phyloP scores from a whole-genome alignment of 169 alveolate genomes.

The Babesia ovata region DNA sequence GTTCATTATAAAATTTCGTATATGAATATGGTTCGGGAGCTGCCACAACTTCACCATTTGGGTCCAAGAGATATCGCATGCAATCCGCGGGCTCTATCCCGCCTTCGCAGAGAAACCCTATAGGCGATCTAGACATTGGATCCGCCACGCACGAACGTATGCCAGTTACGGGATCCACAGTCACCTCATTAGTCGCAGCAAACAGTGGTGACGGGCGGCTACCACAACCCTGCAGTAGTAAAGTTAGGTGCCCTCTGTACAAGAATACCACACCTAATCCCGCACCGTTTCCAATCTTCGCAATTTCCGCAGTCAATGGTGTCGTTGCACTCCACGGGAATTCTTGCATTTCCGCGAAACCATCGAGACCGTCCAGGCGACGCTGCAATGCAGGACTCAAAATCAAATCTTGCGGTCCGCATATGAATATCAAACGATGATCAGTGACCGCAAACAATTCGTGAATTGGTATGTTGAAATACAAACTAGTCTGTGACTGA shows the following conservation, averaged over 20 bases:
- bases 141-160: constrained; percentile 15
- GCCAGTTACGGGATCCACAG: constrained; percentile 1
- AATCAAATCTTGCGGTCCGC: constrained; percentile 2
- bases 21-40: no score
- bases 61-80: not conserved
- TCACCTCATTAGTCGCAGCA: not conserved
- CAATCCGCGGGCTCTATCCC: constrained; percentile 5
- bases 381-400: not conserved
- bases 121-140: not conserved
- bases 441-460: not conserved
- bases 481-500: not conserved
- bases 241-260: not conserved
- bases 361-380: not conserved
- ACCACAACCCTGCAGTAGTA: constrained; percentile 18
- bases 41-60: not conserved
- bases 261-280: constrained; percentile 17
- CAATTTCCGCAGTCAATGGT: not conserved
- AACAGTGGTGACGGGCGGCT: not conserved
- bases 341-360: not conserved
- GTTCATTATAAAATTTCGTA: no score
- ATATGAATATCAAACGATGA: not conserved
- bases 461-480: not conserved
- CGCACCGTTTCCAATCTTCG: not conserved
- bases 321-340: not conserved
- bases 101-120: constrained; percentile 27